Percentiles rank a stretch among this genome's conserved stretches.
phyloP scores from a whole-genome alignment of 768 basidiomycete species.

The Tephrocybe sp. region DNA sequence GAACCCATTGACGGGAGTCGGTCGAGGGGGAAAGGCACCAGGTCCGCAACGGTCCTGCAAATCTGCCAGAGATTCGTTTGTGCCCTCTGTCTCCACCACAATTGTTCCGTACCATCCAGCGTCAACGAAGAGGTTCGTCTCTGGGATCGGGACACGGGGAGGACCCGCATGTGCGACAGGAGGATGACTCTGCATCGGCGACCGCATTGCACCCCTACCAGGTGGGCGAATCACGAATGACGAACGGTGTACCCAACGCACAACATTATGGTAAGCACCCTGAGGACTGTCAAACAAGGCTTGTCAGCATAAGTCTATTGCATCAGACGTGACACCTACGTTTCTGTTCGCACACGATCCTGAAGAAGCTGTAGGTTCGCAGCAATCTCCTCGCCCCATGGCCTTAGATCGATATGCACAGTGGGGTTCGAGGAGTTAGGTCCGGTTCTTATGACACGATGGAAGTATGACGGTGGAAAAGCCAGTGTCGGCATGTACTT shows the following conservation, averaged over 20 bases:
- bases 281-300: slow-evolving; percentile 54
- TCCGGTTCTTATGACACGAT: slow-evolving; percentile 74
- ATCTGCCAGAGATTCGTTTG: slow-evolving; percentile 80
- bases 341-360: slow-evolving; percentile 75
- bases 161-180: slow-evolving; percentile 18
- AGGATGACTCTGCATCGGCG: slow-evolving; percentile 23
- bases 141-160: slow-evolving; percentile 51
- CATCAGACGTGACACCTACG: slow-evolving; percentile 48
- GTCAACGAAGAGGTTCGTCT: slow-evolving; percentile 59
- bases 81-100: slow-evolving; percentile 83
- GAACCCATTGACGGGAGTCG: slow-evolving; percentile 34
- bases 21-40: slow-evolving; percentile 62
- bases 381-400: slow-evolving; percentile 79
- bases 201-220: slow-evolving; percentile 27
- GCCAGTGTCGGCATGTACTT: slow-evolving; percentile 77
- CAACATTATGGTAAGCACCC: slow-evolving; percentile 74
- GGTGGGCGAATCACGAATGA: slow-evolving; percentile 65
- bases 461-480: slow-evolving; percentile 88
- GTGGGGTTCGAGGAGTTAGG: slow-evolving; percentile 54
- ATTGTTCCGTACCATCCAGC: slow-evolving; percentile 82
- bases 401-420: slow-evolving; percentile 68
- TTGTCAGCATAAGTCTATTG: neutral
- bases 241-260: slow-evolving; percentile 83
- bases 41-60: slow-evolving; percentile 71
- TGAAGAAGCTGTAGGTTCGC: slow-evolving; percentile 73